These are phyloP conservation scores for Infundibulicybe gibba DNA, from an alignment of 768 basidiomycete species.

Conservation along the genomic window DNA sequence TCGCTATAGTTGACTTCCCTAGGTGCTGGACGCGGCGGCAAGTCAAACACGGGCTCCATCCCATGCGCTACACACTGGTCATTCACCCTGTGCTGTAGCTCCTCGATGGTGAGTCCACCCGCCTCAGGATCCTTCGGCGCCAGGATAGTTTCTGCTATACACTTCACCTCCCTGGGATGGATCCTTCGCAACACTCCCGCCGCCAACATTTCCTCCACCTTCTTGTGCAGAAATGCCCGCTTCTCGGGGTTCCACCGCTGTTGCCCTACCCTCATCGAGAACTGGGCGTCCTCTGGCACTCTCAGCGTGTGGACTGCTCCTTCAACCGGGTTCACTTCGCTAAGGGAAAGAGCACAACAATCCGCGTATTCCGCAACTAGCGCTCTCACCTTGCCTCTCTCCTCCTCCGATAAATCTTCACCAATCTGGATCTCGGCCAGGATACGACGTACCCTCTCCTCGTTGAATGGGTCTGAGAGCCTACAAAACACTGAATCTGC, in stretches of 20 bases:
- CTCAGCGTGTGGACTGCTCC: conserved; percentile 28
- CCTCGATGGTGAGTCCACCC: conserved; percentile 22
- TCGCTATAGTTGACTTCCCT: background rate
- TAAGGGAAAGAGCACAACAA: conserved; percentile 32
- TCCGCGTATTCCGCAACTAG: conserved; percentile 30
- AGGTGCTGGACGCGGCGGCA: conserved; percentile 16
- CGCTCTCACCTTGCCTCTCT: conserved; percentile 14
- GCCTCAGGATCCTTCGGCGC: conserved; percentile 31
- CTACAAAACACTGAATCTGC: conserved; percentile 12
- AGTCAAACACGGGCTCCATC: conserved; percentile 11
- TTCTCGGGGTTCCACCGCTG: conserved; percentile 26
- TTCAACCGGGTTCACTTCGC: conserved; percentile 28
- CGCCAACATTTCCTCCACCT: conserved; percentile 27
- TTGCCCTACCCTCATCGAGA: conserved; percentile 28
- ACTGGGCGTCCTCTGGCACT: conserved; percentile 20
- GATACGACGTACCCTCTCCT: conserved; percentile 14
- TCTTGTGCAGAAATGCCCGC: conserved; percentile 20
- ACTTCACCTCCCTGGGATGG: conserved; percentile 27
- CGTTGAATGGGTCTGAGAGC: conserved; percentile 18
- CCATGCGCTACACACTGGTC: conserved; percentile 24
- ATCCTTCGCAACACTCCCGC: conserved; percentile 29
- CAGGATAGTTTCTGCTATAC: conserved; percentile 26
- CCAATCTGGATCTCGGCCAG: conserved; percentile 20
- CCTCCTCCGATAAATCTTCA: conserved; percentile 17
- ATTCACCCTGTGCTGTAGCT: conserved; percentile 29